A percentile compares a stretch with the other conserved stretches of the same genome.
phyloP scores from a whole-genome alignment of 257 asterid genomes.

The Ehretia macrophylla region DNA sequence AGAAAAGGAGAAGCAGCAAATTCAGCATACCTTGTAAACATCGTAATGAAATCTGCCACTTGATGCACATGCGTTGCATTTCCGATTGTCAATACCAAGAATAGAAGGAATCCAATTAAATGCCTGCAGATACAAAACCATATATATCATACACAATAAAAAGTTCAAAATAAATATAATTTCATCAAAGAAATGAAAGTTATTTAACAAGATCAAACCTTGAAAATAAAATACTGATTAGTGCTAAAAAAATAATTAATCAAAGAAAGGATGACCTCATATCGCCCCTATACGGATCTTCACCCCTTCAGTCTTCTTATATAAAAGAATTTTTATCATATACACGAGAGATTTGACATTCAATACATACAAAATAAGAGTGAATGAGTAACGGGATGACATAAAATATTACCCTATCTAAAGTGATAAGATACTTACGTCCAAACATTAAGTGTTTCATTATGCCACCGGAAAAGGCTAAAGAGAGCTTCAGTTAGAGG shows the following conservation, averaged over 20 bases:
- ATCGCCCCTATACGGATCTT: neutral
- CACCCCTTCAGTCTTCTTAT: no score
- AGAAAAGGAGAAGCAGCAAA: neutral
- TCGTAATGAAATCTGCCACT: constrained; percentile 63
- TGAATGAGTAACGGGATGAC: no score
- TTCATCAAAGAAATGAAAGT: no score
- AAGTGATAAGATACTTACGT: no score
- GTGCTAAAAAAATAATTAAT: no score
- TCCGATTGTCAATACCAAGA: constrained; percentile 61
- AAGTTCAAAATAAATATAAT: no score
- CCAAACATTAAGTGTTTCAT: constrained; percentile 97
- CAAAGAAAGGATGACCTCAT: neutral
- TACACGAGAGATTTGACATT: no score
- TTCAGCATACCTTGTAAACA: constrained; percentile 56
- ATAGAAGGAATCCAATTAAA: constrained; percentile 71
- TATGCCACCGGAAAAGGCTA: constrained; percentile 91
- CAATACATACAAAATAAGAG: no score
- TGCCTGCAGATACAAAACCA: no score
- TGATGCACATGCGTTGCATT: constrained; percentile 58
- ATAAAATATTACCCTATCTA: no score
- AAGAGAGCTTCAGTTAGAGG: constrained; percentile 69
- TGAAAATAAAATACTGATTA: neutral
- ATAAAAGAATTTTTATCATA: no score
- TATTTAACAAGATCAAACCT: neutral
- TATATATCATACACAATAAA: no score